Evolutionary conservation across 2,329 filamentous ascomycete genomes (phyloP).

Genomic region (Fusarium sp.): DNA sequence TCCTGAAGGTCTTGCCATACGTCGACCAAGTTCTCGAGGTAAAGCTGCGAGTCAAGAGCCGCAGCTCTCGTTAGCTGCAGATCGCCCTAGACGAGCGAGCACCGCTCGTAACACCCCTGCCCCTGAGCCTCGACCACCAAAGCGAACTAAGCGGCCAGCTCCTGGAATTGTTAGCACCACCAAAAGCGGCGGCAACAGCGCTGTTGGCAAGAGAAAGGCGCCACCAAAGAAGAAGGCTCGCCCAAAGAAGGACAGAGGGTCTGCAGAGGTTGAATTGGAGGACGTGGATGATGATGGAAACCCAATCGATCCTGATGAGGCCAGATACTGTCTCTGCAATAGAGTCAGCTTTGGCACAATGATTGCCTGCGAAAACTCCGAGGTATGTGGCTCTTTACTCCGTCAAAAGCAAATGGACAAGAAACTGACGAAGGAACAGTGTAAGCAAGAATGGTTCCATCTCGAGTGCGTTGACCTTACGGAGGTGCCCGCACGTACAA

Average conservation of each 20-base stretch:
- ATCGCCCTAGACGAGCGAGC: constrained; percentile 66
- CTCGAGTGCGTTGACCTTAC: constrained; percentile 78
- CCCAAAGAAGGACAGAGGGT: constrained; percentile 60
- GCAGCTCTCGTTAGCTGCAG: constrained; percentile 59
- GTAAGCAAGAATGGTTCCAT: constrained; percentile 88
- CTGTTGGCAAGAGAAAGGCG: constrained; percentile 77
- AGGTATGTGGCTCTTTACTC: constrained; percentile 64
- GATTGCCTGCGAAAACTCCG: constrained; percentile 84
- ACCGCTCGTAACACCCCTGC: constrained; percentile 68
- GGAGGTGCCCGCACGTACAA: constrained; percentile 75
- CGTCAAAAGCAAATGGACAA: constrained; percentile 11
- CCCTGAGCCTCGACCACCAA: constrained; percentile 61
- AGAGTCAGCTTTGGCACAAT: constrained; percentile 84
- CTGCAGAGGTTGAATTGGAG: constrained; percentile 59
- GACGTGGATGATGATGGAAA: constrained; percentile 76
- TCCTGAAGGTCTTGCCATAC: constrained; percentile 50
- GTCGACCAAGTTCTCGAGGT: constrained; percentile 64
- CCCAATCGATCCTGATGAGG: constrained; percentile 78
- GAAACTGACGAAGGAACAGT: constrained; percentile 61
- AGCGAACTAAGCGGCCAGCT: constrained; percentile 75
- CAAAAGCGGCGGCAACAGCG: constrained; percentile 70
- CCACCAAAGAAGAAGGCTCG: constrained; percentile 73
- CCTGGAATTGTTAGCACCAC: constrained; percentile 76
- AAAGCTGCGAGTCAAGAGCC: constrained; percentile 65
- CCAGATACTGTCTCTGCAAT: constrained; percentile 81